Evolutionary conservation across 345 rosid species (phyloP), one percentile per base, ranked within the genome.

Genomic region (Hibiscus trionum): DNA sequence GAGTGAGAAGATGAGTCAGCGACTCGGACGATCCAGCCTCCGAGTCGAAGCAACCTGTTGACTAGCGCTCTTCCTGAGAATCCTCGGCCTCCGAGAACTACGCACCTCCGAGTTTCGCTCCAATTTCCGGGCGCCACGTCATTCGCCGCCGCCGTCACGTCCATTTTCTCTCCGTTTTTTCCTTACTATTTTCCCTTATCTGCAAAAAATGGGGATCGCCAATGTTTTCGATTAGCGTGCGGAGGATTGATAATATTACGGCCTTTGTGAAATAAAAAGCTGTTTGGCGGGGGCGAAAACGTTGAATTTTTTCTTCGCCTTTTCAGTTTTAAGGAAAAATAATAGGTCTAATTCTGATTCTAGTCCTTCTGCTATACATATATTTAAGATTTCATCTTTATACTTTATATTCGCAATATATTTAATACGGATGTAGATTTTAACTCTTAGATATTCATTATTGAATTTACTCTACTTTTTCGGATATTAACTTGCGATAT

Each of bases 21-120:
- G 78, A 94, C 88, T 29, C 95, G 96, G 74, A 91, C 90, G 77
- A 84, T 84, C 95, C 96, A 94, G 72, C 63, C 69, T 69, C 89
- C 87, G 75, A 85, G 86, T 59, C 84, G 80, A 21, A 91, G 86
- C 79, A 94, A 88, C 56, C 78, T 76, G 49, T 75, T 66, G 73
- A 94, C 95, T 16, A 91, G 95, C 80, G 91, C 81, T 81, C 89
- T 80, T 64, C 98, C 97, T 8, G 86, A 60, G 80, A 90, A 88
- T 2, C 98, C 93, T 59, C 89, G 84, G 44, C 98, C 98, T 42
- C 93, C 90, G 19, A 94, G 80, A 59, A 94, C 97, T 75, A 86
- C 91, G 83, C 97, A 90, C 9, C 86, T 84, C 58, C 75, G 74
- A 71, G 76, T 76, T 76, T 80, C 84, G 24, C 63, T 76, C 61